A percentile compares a stretch with the other conserved stretches of the same genome.
Conservation (phyloP, 2,329 filamentous ascomycete species). For the Claviceps sp. region DNA sequence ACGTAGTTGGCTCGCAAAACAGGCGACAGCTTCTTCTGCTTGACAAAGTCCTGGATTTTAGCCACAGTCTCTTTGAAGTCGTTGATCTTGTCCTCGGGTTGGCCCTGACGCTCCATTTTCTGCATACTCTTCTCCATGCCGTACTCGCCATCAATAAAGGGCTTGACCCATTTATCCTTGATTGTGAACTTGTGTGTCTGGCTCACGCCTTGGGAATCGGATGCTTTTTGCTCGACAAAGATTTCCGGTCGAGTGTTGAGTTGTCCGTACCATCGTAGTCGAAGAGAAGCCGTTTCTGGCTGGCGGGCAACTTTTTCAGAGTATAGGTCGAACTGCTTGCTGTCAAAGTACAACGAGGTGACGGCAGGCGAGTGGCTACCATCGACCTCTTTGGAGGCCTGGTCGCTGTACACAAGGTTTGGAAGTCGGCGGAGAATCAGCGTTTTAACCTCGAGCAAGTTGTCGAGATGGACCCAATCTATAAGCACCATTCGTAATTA, state of each 20-base stretch:
- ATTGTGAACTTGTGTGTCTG: slow-evolving; percentile 70
- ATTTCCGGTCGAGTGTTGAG: slow-evolving; percentile 68
- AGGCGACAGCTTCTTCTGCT: slow-evolving; percentile 64
- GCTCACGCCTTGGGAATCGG: slow-evolving; percentile 62
- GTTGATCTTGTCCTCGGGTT: slow-evolving; percentile 51
- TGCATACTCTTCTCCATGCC: slow-evolving; percentile 81
- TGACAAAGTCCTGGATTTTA: slow-evolving; percentile 69
- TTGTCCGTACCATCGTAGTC: slow-evolving; percentile 85
- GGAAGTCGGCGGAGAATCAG: slow-evolving; percentile 83
- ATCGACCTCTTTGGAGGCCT: slow-evolving; percentile 70
- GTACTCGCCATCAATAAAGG: slow-evolving; percentile 77
- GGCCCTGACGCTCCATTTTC: slow-evolving; percentile 71
- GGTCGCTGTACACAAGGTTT: slow-evolving; percentile 83
- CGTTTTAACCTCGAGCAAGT: slow-evolving; percentile 93
- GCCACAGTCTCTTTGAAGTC: slow-evolving; percentile 58
- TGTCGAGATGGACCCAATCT: slow-evolving; percentile 95
- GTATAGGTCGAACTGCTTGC: slow-evolving; percentile 73
- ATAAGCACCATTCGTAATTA: not conserved
- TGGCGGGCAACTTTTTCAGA: slow-evolving; percentile 68
- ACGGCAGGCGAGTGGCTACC: slow-evolving; percentile 75
- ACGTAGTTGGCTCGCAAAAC: slow-evolving; percentile 85
- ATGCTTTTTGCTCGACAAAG: slow-evolving; percentile 77
- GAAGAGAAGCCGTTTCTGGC: slow-evolving; percentile 65
- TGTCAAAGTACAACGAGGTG: slow-evolving; percentile 95
- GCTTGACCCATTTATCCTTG: slow-evolving; percentile 87